phyloP scores from a whole-genome alignment of 768 basidiomycete genomes.

The Russula abietina region DNA sequence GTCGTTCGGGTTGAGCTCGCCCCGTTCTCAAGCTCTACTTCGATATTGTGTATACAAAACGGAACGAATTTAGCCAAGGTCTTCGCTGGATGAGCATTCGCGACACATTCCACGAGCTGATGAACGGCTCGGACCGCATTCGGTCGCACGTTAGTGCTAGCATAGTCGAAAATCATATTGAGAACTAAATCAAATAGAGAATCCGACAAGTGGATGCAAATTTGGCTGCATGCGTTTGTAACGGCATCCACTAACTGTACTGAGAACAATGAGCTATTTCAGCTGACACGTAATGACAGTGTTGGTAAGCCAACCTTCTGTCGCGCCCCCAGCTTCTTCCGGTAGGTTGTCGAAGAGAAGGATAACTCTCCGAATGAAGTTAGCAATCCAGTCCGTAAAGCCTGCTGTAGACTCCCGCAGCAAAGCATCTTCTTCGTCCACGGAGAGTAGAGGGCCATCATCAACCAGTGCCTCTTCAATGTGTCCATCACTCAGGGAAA shows the following conservation, averaged over 20 bases:
- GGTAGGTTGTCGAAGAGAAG: conserved; percentile 80
- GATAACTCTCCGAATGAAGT: conserved; percentile 72
- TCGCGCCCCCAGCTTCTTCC: conserved; percentile 67
- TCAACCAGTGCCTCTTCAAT: conserved; percentile 10
- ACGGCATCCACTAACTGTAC: conserved; percentile 75
- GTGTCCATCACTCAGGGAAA: conserved; percentile 33
- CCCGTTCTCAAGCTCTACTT: conserved; percentile 74
- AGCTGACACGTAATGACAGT: not conserved
- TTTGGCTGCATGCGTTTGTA: conserved; percentile 66
- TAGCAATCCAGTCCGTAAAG: conserved; percentile 80
- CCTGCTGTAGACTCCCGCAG: conserved; percentile 65
- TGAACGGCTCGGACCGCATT: conserved; percentile 86
- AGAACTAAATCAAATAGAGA: conserved; percentile 73
- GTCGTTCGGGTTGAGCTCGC: conserved; percentile 73
- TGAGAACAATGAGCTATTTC: conserved; percentile 27
- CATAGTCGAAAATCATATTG: conserved; percentile 79
- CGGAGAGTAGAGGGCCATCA: conserved; percentile 39
- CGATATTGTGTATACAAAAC: conserved; percentile 64
- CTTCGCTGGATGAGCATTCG: conserved; percentile 72
- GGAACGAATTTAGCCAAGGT: conserved; percentile 74
- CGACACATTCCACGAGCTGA: conserved; percentile 78
- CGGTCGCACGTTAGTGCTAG: conserved; percentile 70
- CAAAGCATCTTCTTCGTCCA: conserved; percentile 65
- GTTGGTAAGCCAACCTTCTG: conserved; percentile 44
- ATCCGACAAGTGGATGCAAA: conserved; percentile 69